Conservation (phyloP, 768 basidiomycete species). For the Mycena alexandri region DNA sequence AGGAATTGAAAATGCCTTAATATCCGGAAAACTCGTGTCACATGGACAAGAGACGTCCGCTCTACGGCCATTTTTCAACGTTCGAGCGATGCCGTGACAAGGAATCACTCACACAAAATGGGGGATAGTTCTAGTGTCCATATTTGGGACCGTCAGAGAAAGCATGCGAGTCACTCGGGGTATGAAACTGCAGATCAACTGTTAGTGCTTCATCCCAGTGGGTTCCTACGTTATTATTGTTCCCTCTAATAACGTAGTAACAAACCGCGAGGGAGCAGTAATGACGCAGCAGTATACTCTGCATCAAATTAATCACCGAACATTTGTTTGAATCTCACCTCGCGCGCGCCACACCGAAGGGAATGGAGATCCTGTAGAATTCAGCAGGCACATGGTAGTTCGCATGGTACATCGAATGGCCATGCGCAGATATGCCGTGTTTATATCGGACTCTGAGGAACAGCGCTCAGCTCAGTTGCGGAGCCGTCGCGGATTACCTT, state of each 20-base stretch:
- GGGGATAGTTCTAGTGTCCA: slow-evolving; percentile 1
- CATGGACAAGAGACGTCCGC: not conserved
- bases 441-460: too few species aligned
- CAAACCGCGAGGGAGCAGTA: slow-evolving; percentile 6
- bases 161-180: slow-evolving; percentile 9
- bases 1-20: not conserved
- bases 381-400: too few species aligned
- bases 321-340: slow-evolving; percentile 17
- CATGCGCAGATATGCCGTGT: too few species aligned
- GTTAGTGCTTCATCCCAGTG: slow-evolving; percentile 8
- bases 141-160: slow-evolving; percentile 2
- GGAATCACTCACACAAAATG: slow-evolving; percentile 3
- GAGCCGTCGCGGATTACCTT: too few species aligned
- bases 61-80: not conserved
- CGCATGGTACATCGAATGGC: too few species aligned
- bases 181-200: not conserved
- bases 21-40: too few species aligned
- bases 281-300: not conserved
- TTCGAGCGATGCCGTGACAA: slow-evolving; percentile 4
- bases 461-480: too few species aligned
- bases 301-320: slow-evolving; percentile 13
- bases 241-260: too few species aligned
- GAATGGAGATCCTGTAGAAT: too few species aligned
- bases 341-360: slow-evolving; percentile 13
- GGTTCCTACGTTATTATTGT: slow-evolving; percentile 1